Evolutionary conservation across 2,329 filamentous ascomycete species (phyloP), one percentile per base, ranked within the genome.

Genomic region (Beauveria varroae): DNA sequence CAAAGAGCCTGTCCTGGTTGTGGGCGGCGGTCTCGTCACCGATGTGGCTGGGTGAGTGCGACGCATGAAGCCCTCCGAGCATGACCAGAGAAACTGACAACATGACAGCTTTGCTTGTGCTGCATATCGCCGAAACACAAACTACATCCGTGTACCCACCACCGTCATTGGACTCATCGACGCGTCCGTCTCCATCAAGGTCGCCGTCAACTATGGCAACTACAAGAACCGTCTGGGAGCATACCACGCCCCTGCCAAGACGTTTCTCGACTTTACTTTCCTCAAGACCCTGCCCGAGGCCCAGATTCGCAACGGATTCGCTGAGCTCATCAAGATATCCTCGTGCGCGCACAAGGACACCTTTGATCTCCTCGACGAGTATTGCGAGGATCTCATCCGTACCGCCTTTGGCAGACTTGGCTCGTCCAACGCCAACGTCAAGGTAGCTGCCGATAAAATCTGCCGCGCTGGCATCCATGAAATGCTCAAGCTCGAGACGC

Each of bases 151-250:
- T 53, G 81, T 90, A 9, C 88, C 88, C 1, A 90, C 88, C 0
- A 90, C 88, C 1, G 85, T 90, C 64, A 90, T 91, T 68, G 87
- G 88, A 10, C 78, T 91, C 53, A 90, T 90, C 63, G 88, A 91
- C 68, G 88, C 88, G 3, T 88, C 86, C 20, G 88, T 90, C 56
- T 88, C 84, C 41, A 90, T 90, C 78, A 90, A 90, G 70, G 87
- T 90, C n/a, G 88, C 86, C 14, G 87, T 90, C 68, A 90, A 90
- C 76, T 89, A 90, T 68, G 86, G 86, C 70, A 84, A 86, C 71
- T 88, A 89, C 78, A 90, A 90, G 79, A 90, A 90, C 74, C 80
- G 86, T 14, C 80, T 90, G 0, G 87, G 87, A 30, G 87, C 87
- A 4, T 90, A 90, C 70, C 87, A 90, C 68, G 87, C 87, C 0